Evolutionary conservation across 306 rosid genomes (phyloP).

Genomic region (Rosa rugosa): DNA sequence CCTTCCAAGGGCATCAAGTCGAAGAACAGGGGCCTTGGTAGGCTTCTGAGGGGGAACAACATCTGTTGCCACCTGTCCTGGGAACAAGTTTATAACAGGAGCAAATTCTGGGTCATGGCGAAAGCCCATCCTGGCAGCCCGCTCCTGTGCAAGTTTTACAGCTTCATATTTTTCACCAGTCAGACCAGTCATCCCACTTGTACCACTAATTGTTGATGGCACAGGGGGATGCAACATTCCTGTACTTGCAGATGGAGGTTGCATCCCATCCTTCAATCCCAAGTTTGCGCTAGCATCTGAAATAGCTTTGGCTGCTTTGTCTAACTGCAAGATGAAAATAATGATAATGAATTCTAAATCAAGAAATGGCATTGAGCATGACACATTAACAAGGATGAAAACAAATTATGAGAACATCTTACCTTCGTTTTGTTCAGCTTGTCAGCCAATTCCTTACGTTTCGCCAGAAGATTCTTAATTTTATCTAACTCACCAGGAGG

Average conservation of each 20-base stretch:
- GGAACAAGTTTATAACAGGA: slow-evolving; percentile 86
- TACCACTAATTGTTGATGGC: slow-evolving; percentile 24
- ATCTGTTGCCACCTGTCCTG: slow-evolving; percentile 70
- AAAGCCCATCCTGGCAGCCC: slow-evolving; percentile 94
- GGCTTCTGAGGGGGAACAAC: slow-evolving; percentile 70
- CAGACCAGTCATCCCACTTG: slow-evolving; percentile 31
- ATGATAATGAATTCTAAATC: slow-evolving; percentile 17
- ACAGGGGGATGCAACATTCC: slow-evolving; percentile 23
- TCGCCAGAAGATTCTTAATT: slow-evolving; percentile 84
- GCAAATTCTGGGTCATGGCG: slow-evolving; percentile 95
- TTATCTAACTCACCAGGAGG: slow-evolving; percentile 81
- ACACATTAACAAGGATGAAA: neutral
- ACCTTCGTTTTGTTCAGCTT: slow-evolving; percentile 78
- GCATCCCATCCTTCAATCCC: slow-evolving; percentile 44
- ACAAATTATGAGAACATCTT: slow-evolving; percentile 17
- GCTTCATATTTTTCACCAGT: slow-evolving; percentile 64
- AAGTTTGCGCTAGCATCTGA: slow-evolving; percentile 41
- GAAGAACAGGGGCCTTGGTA: slow-evolving; percentile 88
- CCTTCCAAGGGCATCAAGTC: slow-evolving; percentile 95
- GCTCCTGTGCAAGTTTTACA: slow-evolving; percentile 91
- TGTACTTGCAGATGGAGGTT: slow-evolving; percentile 29
- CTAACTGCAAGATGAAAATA: slow-evolving; percentile 54
- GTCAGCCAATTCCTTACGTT: slow-evolving; percentile 70
- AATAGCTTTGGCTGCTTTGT: slow-evolving; percentile 51
- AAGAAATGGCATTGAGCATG: neutral